phyloP scores from a whole-genome alignment of 257 asterid genomes.

The Ocimum tenuiflorum region DNA sequence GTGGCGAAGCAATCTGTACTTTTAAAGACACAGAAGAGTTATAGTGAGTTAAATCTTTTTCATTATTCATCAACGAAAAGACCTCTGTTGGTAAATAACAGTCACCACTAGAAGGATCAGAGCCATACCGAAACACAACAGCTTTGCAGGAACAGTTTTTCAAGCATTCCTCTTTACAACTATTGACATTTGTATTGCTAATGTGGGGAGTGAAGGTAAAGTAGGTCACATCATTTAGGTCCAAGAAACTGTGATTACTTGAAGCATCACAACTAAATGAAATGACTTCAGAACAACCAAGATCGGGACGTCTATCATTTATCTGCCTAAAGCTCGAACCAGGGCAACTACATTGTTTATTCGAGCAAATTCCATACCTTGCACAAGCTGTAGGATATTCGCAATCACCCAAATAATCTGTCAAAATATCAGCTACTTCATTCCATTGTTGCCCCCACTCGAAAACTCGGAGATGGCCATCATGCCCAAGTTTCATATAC shows the following conservation, averaged over 20 bases:
- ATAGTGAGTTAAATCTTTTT: slow-evolving; percentile 10
- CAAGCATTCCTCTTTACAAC: slow-evolving; percentile 35
- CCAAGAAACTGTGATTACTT: slow-evolving; percentile 15
- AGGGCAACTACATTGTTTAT: slow-evolving; percentile 39
- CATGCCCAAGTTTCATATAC: slow-evolving; percentile 30
- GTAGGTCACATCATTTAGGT: slow-evolving; percentile 31
- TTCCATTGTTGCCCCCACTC: slow-evolving; percentile 31
- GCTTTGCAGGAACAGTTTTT: slow-evolving; percentile 42
- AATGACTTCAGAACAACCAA: slow-evolving; percentile 36
- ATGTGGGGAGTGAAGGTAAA: slow-evolving; percentile 17
- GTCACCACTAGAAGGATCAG: slow-evolving; percentile 16
- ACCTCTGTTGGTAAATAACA: slow-evolving; percentile 36
- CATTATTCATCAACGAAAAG: slow-evolving; percentile 29
- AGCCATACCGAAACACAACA: slow-evolving; percentile 29
- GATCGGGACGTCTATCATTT: slow-evolving; percentile 17
- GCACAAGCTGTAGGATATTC: slow-evolving; percentile 38
- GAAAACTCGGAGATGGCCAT: slow-evolving; percentile 39
- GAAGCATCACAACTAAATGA: slow-evolving; percentile 24
- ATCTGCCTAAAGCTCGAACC: slow-evolving; percentile 21
- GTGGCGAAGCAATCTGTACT: not conserved
- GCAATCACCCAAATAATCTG: slow-evolving; percentile 15
- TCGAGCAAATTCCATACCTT: slow-evolving; percentile 30
- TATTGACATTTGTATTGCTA: not conserved
- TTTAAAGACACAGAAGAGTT: slow-evolving; percentile 13
- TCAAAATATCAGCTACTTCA: slow-evolving; percentile 24